phyloP scores from a whole-genome alignment of 2,329 filamentous ascomycete species.

The Talaromyces sp. region DNA sequence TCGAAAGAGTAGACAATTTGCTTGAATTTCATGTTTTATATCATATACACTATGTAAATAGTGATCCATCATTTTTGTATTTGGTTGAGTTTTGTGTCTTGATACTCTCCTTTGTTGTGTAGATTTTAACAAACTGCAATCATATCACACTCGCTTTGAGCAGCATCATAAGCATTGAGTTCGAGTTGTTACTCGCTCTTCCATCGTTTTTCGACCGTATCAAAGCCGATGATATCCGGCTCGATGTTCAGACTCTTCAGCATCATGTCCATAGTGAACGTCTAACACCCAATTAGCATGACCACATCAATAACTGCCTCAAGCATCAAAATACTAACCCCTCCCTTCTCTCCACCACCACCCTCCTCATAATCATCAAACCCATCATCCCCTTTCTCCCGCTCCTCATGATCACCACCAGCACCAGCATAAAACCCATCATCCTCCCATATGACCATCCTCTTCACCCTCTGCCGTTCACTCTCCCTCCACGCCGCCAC shows the following conservation, averaged over 20 bases:
- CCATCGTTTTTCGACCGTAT: constrained; percentile 59
- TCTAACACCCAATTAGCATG: constrained; percentile 42
- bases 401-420: constrained; percentile 27
- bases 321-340: constrained; percentile 23
- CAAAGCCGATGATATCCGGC: constrained; percentile 62
- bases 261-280: constrained; percentile 70
- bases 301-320: background rate
- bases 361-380: constrained; percentile 36
- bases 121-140: background rate
- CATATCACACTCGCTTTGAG: background rate
- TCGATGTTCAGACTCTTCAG: constrained; percentile 65
- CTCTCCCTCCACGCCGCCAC: constrained; percentile 56
- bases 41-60: constrained; percentile 1
- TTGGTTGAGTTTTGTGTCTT: background rate
- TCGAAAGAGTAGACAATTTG: constrained; percentile 52
- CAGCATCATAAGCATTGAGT: background rate
- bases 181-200: constrained; percentile 27
- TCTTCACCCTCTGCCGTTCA: constrained; percentile 47
- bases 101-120: background rate
- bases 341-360: constrained; percentile 22
- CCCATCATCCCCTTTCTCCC: constrained; percentile 23
- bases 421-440: constrained; percentile 23
- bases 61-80: background rate
- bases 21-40: background rate
- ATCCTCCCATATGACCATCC: constrained; percentile 37